Base-by-base conservation (phyloP, 1,284 basidiomycete genomes). In the Sanguinoderma infundibulare region DNA sequence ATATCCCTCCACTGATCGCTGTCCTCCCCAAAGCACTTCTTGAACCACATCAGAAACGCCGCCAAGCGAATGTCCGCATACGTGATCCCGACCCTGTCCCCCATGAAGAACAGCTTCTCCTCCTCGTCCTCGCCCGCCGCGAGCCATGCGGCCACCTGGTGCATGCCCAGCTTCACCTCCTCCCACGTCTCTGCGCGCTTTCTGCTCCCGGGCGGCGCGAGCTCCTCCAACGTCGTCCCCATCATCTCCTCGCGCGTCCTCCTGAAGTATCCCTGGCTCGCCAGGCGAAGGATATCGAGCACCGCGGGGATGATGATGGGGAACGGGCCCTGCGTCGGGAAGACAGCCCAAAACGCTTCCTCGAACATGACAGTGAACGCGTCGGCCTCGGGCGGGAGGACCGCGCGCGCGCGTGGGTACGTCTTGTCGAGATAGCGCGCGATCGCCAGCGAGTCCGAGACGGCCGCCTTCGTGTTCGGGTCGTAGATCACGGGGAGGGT, bases 1-100 rank as follows among this genome's bases (percentile, higher is more conserved):
- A 82, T 56, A 28, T 73, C 71, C 63, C 68, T 70, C 80, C 80
- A 82, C 60, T 77, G 71, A 47, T 68, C 53, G 39, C 72, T 74
- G 4, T 78, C 75, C 53, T 74, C 72, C 0, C 75, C 77, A 44
- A 70, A 67, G 8, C 73, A 54, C 26, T 61, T 64, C 62, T 68
- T 74, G n/a, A 74, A 26, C 72, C 71, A 77, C 3, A 71, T 59
- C 17, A 79, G 55, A 17, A 58, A 59, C 8, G 66, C 67, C 1
- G 67, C 75, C 26, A 79, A 44, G 12, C 69, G 64, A 9, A 78
- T 66, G 53, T 82, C 80, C 2, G 72, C 76, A 66, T 72, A 79
- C 1, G 70, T 69, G 40, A 79, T 62, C 15, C 42, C 50, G 3
- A 63, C 67, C 5, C 15, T 36, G 28, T 66, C 61, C 10, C 72